Conservation (phyloP, 192 early-diverging fungal species). For the Coemansia sp. region DNA sequence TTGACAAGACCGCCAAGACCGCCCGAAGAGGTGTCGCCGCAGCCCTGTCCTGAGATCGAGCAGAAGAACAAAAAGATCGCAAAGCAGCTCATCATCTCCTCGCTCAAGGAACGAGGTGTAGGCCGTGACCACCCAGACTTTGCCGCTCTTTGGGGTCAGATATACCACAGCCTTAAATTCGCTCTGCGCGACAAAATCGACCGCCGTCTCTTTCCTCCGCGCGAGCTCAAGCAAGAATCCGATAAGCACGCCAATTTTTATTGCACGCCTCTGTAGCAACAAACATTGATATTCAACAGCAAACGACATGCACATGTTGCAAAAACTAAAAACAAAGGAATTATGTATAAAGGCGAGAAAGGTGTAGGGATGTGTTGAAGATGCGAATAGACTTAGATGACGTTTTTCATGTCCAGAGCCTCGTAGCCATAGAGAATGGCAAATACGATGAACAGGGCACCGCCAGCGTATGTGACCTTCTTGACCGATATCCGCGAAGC, state of each 20-base stretch:
- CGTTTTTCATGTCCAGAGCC: constrained; percentile 16
- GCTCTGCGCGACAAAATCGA: constrained; percentile 36
- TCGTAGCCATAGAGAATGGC: constrained; percentile 71
- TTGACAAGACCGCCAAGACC: background rate
- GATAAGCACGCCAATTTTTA: constrained; percentile 50
- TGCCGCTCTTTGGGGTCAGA: constrained; percentile 52
- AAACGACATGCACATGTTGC: background rate
- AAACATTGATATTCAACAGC: background rate
- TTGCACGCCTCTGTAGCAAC: constrained; percentile 7
- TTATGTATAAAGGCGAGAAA: background rate
- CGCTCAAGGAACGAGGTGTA: constrained; percentile 47
- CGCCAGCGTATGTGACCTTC: constrained; percentile 83
- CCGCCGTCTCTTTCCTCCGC: constrained; percentile 19
- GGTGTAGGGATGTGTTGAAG: background rate
- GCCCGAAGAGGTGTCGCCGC: background rate
- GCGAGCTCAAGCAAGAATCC: constrained; percentile 35
- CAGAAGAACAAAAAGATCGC: constrained; percentile 43
- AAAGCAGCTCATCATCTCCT: constrained; percentile 49
- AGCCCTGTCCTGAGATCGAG: constrained; percentile 17
- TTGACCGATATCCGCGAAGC: constrained; percentile 84
- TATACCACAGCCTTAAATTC: constrained; percentile 53
- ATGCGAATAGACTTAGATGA: background rate
- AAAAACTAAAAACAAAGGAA: background rate
- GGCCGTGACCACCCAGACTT: constrained; percentile 41
- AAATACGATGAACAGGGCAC: constrained; percentile 87